Base-by-base conservation (phyloP, 169 alveolate genomes). In the Plasmodium adleri region DNA sequence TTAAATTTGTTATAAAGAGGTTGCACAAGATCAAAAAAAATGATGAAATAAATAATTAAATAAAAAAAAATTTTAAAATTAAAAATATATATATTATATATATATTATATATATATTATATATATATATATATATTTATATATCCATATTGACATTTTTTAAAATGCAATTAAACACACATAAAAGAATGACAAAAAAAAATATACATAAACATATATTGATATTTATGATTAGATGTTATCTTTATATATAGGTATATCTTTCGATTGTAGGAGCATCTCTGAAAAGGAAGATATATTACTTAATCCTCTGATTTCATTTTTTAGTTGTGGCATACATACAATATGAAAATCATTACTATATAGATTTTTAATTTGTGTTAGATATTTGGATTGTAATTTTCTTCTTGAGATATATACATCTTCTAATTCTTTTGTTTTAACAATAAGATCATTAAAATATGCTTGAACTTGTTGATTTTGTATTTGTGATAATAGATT, bases 321-420 rank as follows among this genome's bases (percentile, higher is more conserved):
- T 59, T 97, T 96, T 88, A 96, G 90, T 60, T 96, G 96, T 32
- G 98, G 98, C 73, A 96, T 94, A 45, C 93, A 93, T 70, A 88
- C 96, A 63, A 99, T 97, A 94, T 99, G 99, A 92, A 99, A 98
- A 80, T 98, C 99, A 17, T 86, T 88, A 59, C 98, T 98, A 93
- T 98, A 99, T 86, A 99, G 93, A 70, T 98, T 99, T 75, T 96
- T 89, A 24, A 99, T 97, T 92, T 98, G 98, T 73, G 95, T 96
- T 32, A 98, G 92, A 88, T 99, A 99, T 94, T 98, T 98, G 88
- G 97, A 93, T 94, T 99, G 99, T 98, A 99, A 97, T 70, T 94
- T 95, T 26, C 98, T 92, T 56, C 97, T 59, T 28, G 96, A 92
- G 49, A 91, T 85, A 59, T 88, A 89, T 5, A 75, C 88, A 28